Percentiles rank a stretch among this genome's conserved stretches.
Conservation (phyloP, 1,139 yeast genomes). For the Geotrichum bryndzae region DNA sequence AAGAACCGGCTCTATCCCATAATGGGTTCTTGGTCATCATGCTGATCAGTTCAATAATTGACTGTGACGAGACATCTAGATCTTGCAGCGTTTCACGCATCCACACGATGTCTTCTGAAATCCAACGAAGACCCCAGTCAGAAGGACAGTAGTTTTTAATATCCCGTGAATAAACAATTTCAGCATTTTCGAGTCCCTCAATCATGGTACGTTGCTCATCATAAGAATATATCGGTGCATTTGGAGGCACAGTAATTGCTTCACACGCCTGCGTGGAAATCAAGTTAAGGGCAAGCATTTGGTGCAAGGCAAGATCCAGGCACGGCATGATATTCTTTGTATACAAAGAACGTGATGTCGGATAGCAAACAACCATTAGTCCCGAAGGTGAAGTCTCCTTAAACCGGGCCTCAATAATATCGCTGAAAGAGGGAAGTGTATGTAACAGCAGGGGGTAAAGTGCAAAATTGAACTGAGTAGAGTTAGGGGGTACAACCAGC, state of each 20-base stretch:
- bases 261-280: constrained; percentile 29
- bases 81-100: constrained; percentile 18
- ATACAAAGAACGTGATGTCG: constrained; percentile 26
- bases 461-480: constrained; percentile 25
- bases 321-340: constrained; percentile 24
- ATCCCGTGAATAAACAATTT: constrained; percentile 19
- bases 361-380: constrained; percentile 25
- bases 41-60: constrained; percentile 17
- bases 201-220: constrained; percentile 20
- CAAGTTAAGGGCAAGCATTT: constrained; percentile 27
- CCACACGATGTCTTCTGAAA: constrained; percentile 26
- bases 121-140: constrained; percentile 29
- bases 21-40: constrained; percentile 21
- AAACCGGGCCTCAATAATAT: constrained; percentile 21
- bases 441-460: constrained; percentile 29
- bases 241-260: constrained; percentile 25
- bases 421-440: constrained; percentile 23
- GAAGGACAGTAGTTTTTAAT: constrained; percentile 17
- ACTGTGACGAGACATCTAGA: constrained; percentile 20
- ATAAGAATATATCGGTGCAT: constrained; percentile 19
- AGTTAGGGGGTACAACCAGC: constrained; percentile 26
- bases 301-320: constrained; percentile 27
- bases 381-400: constrained; percentile 28
- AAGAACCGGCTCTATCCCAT: constrained; percentile 21
- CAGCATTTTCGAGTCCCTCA: constrained; percentile 18